Conservation (phyloP, 306 rosid genomes). For the Aeschynomene evenia region DNA sequence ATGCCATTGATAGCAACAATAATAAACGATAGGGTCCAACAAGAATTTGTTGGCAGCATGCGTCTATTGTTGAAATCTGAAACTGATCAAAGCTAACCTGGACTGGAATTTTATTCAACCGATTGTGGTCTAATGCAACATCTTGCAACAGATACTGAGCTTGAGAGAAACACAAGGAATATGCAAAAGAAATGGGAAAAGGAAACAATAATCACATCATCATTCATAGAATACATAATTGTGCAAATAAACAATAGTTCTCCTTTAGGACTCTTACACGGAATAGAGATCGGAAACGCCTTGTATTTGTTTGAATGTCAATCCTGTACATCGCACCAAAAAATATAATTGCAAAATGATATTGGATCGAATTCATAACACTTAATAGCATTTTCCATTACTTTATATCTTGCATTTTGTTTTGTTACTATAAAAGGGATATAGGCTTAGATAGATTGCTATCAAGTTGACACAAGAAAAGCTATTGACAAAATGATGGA, state of each 20-base stretch:
- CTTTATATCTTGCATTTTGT: neutral
- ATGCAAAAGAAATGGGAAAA: conserved; percentile 26
- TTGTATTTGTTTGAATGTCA: conserved; percentile 84
- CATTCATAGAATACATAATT: conserved; percentile 13
- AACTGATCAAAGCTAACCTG: conserved; percentile 42
- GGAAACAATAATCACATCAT: conserved; percentile 1
- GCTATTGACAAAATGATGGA: conserved; percentile 4
- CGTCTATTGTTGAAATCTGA: conserved; percentile 17
- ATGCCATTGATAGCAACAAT: conserved; percentile 8
- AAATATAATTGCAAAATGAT: conserved; percentile 12
- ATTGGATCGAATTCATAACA: conserved; percentile 17
- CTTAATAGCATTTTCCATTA: conserved; percentile 13
- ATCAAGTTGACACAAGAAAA: conserved; percentile 17
- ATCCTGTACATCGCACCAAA: conserved; percentile 62
- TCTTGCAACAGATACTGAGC: conserved; percentile 89
- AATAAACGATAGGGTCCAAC: conserved; percentile 14
- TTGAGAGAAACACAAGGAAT: conserved; percentile 25
- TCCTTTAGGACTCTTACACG: conserved; percentile 51
- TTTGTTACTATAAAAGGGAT: conserved; percentile 16
- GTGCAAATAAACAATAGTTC: conserved; percentile 23
- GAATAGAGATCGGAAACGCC: conserved; percentile 81
- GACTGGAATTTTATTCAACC: conserved; percentile 58
- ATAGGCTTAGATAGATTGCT: conserved; percentile 8
- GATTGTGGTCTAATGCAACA: conserved; percentile 69
- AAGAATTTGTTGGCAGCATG: neutral